phyloP scores from a whole-genome alignment of 2,329 filamentous ascomycete species.

The Arthrobotrys entomopaga region DNA sequence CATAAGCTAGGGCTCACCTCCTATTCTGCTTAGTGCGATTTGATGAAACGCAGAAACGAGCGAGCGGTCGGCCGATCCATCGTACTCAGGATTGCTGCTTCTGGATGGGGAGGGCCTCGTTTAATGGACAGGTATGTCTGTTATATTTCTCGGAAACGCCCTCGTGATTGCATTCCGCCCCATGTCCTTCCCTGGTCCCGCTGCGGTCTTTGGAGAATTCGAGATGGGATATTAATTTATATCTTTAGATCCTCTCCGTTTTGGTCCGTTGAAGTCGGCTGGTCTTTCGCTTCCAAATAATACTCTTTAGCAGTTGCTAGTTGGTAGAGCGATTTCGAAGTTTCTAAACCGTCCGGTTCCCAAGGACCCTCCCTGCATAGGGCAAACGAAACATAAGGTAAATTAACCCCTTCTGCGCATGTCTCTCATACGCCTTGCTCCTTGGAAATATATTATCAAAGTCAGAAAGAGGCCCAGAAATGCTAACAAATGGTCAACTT shows the following conservation, averaged over 20 bases:
- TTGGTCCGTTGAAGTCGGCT: neutral
- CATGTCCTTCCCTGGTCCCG: constrained; percentile 25
- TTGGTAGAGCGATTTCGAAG: constrained; percentile 1
- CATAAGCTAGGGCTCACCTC: constrained; percentile 44
- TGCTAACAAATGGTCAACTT: constrained; percentile 21
- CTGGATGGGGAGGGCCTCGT: constrained; percentile 34
- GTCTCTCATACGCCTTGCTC: neutral
- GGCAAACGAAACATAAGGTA: constrained; percentile 9
- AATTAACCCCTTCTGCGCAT: constrained; percentile 24
- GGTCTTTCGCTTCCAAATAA: constrained; percentile 13
- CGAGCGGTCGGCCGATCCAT: constrained; percentile 39
- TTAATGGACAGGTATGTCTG: constrained; percentile 24
- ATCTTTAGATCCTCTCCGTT: constrained; percentile 32
- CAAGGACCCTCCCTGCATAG: constrained; percentile 25
- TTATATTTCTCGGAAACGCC: constrained; percentile 43
- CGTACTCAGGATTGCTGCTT: constrained; percentile 28
- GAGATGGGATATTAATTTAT: constrained; percentile 31
- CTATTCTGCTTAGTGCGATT: constrained; percentile 42
- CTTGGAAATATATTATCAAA: constrained; percentile 6
- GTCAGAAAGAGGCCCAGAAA: neutral
- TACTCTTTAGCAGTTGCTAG: neutral
- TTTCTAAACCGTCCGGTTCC: constrained; percentile 6
- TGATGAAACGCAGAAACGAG: constrained; percentile 45
- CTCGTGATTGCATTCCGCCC: constrained; percentile 44
- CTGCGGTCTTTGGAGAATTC: constrained; percentile 2